A percentile compares a stretch with the other conserved stretches of the same genome.
These are phyloP conservation scores for Talaromyces sp. DNA, from an alignment of 2,329 filamentous ascomycete genomes.

Conservation along the genomic window DNA sequence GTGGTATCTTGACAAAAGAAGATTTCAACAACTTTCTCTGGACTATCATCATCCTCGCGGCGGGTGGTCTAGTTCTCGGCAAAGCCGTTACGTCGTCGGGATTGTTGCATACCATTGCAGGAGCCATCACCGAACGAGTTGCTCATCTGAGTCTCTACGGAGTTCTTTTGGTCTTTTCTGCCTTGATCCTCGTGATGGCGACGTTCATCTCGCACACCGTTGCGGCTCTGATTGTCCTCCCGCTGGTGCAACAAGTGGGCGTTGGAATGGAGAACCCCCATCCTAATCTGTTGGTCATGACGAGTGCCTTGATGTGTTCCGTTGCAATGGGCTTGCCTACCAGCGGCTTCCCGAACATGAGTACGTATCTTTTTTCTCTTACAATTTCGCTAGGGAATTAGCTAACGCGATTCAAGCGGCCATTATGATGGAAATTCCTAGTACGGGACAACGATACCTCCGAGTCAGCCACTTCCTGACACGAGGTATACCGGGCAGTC, in stretches of 20 bases:
- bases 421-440: slow-evolving; percentile 97
- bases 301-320: slow-evolving; percentile 89
- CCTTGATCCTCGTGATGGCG: slow-evolving; percentile 82
- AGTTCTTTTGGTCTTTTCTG: slow-evolving; percentile 79
- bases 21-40: slow-evolving; percentile 99
- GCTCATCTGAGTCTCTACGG: slow-evolving; percentile 78
- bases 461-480: slow-evolving; percentile 92
- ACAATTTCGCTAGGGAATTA: slow-evolving; percentile 15
- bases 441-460: slow-evolving; percentile 86
- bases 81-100: slow-evolving; percentile 94
- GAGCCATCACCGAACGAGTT: slow-evolving; percentile 68
- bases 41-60: slow-evolving; percentile 98
- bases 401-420: slow-evolving; percentile 58
- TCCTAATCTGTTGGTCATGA: slow-evolving; percentile 94
- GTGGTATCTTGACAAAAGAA: slow-evolving; percentile 93
- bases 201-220: slow-evolving; percentile 98
- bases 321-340: slow-evolving; percentile 97
- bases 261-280: slow-evolving; percentile 81
- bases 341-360: slow-evolving; percentile 98
- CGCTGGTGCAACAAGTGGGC: slow-evolving; percentile 83
- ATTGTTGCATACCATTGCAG: slow-evolving; percentile 81
- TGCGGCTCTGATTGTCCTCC: slow-evolving; percentile 88
- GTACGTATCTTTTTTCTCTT: slow-evolving; percentile 56
- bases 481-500: slow-evolving; percentile 80
- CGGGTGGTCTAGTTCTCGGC: slow-evolving; percentile 84